phyloP scores from a whole-genome alignment of 148 eudicot species.

The Polygonum maritimum region DNA sequence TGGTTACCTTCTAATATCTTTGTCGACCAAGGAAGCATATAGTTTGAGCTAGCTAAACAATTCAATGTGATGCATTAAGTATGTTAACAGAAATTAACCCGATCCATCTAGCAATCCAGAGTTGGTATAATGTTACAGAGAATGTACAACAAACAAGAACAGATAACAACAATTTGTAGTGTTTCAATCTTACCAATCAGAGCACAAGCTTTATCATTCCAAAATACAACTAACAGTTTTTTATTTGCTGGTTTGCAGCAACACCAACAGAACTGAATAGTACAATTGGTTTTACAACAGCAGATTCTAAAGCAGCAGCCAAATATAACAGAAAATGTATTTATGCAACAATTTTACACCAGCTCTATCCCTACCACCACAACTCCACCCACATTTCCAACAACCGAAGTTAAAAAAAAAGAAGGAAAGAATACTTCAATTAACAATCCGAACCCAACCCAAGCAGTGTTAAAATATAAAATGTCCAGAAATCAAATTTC shows the following conservation, averaged over 20 bases:
- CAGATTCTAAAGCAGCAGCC: neutral
- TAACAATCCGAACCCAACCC: neutral
- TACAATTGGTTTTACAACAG: neutral
- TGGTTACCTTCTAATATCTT: no score
- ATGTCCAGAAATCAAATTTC: neutral
- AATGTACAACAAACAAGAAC: no score
- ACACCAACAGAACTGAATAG: neutral
- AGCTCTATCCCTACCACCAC: neutral
- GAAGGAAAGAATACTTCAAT: neutral
- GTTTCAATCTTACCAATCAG: no score
- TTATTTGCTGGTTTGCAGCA: neutral
- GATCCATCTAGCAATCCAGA: no score
- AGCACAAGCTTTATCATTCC: no score
- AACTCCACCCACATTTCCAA: neutral
- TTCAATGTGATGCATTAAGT: no score
- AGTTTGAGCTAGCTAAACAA: no score
- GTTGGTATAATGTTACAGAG: no score
- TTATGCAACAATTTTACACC: constrained; percentile 12
- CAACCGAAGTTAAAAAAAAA: neutral
- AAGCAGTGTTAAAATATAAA: neutral
- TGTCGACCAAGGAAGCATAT: no score
- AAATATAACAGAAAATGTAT: neutral
- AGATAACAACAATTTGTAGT: no score
- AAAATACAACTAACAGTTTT: neutral
- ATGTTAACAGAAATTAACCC: no score